Percentiles rank a stretch among this genome's conserved stretches.
Conservation (phyloP, 2,329 filamentous ascomycete species). For the Fusarium succisae region DNA sequence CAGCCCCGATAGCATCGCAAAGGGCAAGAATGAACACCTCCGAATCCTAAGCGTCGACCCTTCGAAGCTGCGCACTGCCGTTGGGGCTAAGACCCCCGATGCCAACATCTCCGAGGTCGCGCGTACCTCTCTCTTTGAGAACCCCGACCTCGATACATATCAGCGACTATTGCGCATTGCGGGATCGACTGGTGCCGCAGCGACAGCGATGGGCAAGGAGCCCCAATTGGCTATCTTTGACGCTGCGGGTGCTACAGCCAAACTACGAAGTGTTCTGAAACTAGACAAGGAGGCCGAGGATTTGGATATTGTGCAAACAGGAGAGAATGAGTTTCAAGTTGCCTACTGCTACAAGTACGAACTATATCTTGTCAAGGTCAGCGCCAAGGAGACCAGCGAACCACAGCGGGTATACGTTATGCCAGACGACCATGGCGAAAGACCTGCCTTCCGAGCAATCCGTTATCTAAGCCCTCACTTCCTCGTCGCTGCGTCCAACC, state of each 20-base stretch:
- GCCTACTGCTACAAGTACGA: constrained; percentile 83
- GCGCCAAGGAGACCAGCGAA: constrained; percentile 54
- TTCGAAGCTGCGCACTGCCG: constrained; percentile 46
- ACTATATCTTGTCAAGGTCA: constrained; percentile 73
- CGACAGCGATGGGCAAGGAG: constrained; percentile 79
- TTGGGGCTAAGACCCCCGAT: constrained; percentile 43
- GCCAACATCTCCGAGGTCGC: constrained; percentile 61
- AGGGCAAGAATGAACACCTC: constrained; percentile 85
- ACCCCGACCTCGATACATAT: constrained; percentile 62
- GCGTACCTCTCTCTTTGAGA: constrained; percentile 62
- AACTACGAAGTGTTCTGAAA: constrained; percentile 59
- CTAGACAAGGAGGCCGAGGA: constrained; percentile 70
- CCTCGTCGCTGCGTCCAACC: constrained; percentile 65
- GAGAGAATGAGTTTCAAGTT: constrained; percentile 72
- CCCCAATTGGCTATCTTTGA: constrained; percentile 85
- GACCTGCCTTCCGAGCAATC: constrained; percentile 65
- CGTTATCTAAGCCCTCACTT: constrained; percentile 68
- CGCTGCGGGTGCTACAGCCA: constrained; percentile 58
- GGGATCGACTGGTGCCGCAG: constrained; percentile 77
- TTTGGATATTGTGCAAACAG: constrained; percentile 72
- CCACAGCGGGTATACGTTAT: constrained; percentile 67
- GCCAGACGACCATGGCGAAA: constrained; percentile 56
- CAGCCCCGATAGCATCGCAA: constrained; percentile 73
- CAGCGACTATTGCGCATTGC: constrained; percentile 68
- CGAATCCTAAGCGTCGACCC: constrained; percentile 73